Percentiles rank a stretch among this genome's conserved stretches.
phyloP scores from a whole-genome alignment of 108 stramenopile genomes.

The Cyclotella distinguenda region DNA sequence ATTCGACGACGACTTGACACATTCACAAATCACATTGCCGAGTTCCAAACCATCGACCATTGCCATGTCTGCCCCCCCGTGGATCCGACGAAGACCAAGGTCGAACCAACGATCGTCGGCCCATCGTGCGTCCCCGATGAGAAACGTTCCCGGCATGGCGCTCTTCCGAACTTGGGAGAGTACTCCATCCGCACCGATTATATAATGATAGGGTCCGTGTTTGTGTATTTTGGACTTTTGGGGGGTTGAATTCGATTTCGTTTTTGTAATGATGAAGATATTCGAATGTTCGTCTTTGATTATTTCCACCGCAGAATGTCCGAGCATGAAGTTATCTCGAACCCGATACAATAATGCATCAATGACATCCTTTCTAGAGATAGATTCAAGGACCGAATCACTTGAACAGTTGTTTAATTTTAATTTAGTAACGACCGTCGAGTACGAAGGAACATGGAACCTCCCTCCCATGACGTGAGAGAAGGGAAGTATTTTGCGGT shows the following conservation, averaged over 20 bases:
- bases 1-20: neutral
- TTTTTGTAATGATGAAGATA: conserved; percentile 10
- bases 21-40: conserved; percentile 1
- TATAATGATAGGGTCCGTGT: conserved; percentile 29
- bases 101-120: conserved; percentile 44
- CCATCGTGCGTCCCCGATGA: conserved; percentile 48
- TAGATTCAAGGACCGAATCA: neutral
- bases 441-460: conserved; percentile 27
- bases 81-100: conserved; percentile 24
- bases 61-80: conserved; percentile 40
- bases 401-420: neutral
- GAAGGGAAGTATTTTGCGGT: conserved; percentile 23
- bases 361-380: conserved; percentile 20
- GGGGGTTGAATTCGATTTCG: neutral
- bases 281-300: neutral
- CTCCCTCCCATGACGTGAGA: conserved; percentile 26
- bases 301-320: conserved; percentile 5
- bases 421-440: neutral
- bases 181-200: conserved; percentile 44
- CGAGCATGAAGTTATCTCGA: neutral
- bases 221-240: neutral
- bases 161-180: conserved; percentile 5
- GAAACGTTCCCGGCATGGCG: conserved; percentile 15
- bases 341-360: conserved; percentile 10
- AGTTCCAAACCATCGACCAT: conserved; percentile 33